Conservation (phyloP, 2,329 filamentous ascomycete genomes). For the Aspergillus proliferans region DNA sequence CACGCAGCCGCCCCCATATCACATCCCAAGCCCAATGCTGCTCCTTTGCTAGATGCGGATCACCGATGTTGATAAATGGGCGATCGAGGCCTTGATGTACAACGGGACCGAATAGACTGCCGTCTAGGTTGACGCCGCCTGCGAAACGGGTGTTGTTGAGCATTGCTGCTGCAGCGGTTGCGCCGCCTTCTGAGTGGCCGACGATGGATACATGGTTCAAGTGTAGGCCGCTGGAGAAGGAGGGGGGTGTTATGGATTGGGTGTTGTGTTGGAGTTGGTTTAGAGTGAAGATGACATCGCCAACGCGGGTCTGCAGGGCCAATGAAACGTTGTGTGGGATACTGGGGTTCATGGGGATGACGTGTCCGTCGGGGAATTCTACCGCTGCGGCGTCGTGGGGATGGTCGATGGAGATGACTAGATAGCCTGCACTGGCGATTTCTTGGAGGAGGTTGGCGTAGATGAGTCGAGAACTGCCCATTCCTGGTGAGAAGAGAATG, state of each 20-base stretch:
- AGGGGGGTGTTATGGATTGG: background rate
- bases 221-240: slow-evolving; percentile 1
- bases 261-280: background rate
- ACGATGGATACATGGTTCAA: slow-evolving; percentile 12
- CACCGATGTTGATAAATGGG: background rate
- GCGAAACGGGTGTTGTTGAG: slow-evolving; percentile 16
- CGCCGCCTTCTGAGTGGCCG: slow-evolving; percentile 34
- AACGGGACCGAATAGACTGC: slow-evolving; percentile 18
- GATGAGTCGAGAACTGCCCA: background rate
- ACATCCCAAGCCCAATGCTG: slow-evolving; percentile 3
- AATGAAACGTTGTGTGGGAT: background rate
- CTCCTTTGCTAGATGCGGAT: background rate
- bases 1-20: slow-evolving; percentile 2
- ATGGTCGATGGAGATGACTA: slow-evolving; percentile 12
- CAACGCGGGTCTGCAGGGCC: slow-evolving; percentile 1
- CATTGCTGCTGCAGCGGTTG: slow-evolving; percentile 19
- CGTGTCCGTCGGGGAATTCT: slow-evolving; percentile 15
- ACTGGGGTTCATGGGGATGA: background rate
- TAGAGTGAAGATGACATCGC: slow-evolving; percentile 4
- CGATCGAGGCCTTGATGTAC: slow-evolving; percentile 1
- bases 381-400: slow-evolving; percentile 16
- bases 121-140: slow-evolving; percentile 32
- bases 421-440: background rate
- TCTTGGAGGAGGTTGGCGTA: background rate
- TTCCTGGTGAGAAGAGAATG: background rate